Percentiles rank a stretch among this genome's conserved stretches.
phyloP scores from a whole-genome alignment of 495 filamentous ascomycete species.

The Aspergillus ostianus region DNA sequence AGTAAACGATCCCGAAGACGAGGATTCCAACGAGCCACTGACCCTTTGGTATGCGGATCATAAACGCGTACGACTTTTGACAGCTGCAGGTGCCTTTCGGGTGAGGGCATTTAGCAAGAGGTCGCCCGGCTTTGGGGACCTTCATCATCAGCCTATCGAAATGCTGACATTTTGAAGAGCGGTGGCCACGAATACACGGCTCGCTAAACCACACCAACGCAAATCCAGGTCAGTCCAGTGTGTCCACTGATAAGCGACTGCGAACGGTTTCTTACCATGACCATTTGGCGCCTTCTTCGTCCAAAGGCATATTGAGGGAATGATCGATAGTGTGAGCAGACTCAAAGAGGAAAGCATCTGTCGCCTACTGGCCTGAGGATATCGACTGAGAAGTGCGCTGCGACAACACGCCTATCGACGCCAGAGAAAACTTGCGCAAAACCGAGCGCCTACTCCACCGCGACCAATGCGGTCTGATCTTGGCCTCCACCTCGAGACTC shows the following conservation, averaged over 20 bases:
- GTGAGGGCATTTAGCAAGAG: constrained; percentile 74
- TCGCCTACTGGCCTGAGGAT: not conserved
- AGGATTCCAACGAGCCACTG: not conserved
- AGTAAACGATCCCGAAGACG: not conserved
- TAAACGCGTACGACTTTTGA: constrained; percentile 49
- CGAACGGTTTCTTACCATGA: constrained; percentile 39
- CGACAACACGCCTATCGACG: not conserved
- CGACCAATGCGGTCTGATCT: not conserved
- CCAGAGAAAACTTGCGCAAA: constrained; percentile 4
- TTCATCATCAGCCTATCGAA: constrained; percentile 71
- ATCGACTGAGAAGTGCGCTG: not conserved
- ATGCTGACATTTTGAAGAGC: constrained; percentile 81
- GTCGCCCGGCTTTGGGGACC: constrained; percentile 77
- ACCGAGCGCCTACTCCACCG: not conserved
- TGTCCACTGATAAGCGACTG: not conserved
- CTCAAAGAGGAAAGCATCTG: constrained; percentile 6
- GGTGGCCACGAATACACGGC: constrained; percentile 82
- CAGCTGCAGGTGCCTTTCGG: constrained; percentile 61
- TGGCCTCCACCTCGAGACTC: not conserved
- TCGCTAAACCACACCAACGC: constrained; percentile 47
- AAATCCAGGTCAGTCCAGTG: not conserved
- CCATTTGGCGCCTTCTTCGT: constrained; percentile 50
- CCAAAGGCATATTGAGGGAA: constrained; percentile 41
- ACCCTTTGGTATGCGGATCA: constrained; percentile 53
- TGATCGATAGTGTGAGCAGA: not conserved